Evolutionary conservation across 108 stramenopile genomes (phyloP).

Genomic region (Skeletonema marinoi): DNA sequence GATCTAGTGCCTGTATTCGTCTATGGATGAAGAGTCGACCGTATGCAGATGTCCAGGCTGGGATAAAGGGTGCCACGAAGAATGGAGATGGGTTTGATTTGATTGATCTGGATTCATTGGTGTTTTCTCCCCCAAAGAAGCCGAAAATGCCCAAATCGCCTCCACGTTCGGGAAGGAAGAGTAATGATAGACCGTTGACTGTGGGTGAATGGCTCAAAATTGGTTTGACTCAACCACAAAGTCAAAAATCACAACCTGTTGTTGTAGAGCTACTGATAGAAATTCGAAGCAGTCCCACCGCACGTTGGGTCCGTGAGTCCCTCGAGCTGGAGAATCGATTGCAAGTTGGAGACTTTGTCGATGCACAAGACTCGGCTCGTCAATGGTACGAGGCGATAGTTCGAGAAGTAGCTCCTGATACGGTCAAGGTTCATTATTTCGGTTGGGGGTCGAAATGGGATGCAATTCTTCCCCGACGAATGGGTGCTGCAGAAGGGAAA

Average conservation of each 20-base stretch:
- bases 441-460: slow-evolving; percentile 84
- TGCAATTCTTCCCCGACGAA: slow-evolving; percentile 44
- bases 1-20: slow-evolving; percentile 58
- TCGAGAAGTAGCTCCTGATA: slow-evolving; percentile 55
- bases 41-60: slow-evolving; percentile 4
- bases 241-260: not conserved
- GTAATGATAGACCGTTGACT: slow-evolving; percentile 18
- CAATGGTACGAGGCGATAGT: slow-evolving; percentile 85
- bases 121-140: slow-evolving; percentile 1
- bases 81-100: slow-evolving; percentile 72
- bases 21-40: slow-evolving; percentile 54
- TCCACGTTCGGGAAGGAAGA: slow-evolving; percentile 24
- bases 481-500: slow-evolving; percentile 10
- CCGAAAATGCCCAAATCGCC: not conserved
- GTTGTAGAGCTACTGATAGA: slow-evolving; percentile 63
- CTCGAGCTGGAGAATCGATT: slow-evolving; percentile 69
- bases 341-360: slow-evolving; percentile 77
- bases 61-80: slow-evolving; percentile 27
- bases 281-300: slow-evolving; percentile 46
- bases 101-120: slow-evolving; percentile 42
- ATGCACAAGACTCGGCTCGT: slow-evolving; percentile 77
- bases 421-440: slow-evolving; percentile 76
- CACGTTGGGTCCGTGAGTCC: slow-evolving; percentile 57
- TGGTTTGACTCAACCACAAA: not conserved
- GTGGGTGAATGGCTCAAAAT: slow-evolving; percentile 61